Base-by-base conservation (phyloP, 306 rosid species). In the Inga laurina region DNA sequence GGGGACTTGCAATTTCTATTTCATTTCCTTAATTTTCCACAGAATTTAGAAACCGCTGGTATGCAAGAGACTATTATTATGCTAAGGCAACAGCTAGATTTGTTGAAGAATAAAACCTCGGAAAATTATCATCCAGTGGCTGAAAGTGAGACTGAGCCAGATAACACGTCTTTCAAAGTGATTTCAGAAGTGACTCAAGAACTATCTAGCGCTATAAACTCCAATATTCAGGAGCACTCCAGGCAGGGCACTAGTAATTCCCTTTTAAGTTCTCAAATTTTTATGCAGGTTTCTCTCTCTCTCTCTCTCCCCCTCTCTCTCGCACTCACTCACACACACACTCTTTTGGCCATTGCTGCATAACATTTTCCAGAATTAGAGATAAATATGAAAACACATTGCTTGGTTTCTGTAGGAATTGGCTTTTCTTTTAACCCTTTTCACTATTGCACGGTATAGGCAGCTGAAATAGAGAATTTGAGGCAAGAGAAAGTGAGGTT, bases 11-110 rank as follows among this genome's bases (percentile, higher is more conserved):
- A 51, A 46, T 52, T 65, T 32, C 77, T 81, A 22, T 49, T 87
- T 48, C 37, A 6, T 22, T 13, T 79, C 57, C 49, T 52, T 7
- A 43, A 48, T 27, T 48, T 83, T 83, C 68, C 21, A 48, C 82
- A 94, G 98, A 81, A 86, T 72, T 86, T 90, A 73, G 97, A 94
- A 75, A 90, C 85, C 61, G 75, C 79, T 69, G 95, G 89, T 89
- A 87, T 94, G 94, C 95, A 94, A 86, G 93, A 92, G 85, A 87
- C 94, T 64, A 89, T 91, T 84, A 89, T 88, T 88, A 86, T 87
- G 76, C 88, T 88, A 54, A 92, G 92, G 87, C 89, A 45, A 79
- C 95, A 90, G 81, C 90, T 85, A 62, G 84, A 80, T 86, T 85
- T 84, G 15, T 77, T 84, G 78, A 78, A 72, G 70, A 88, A 92